phyloP scores from a whole-genome alignment of 2,329 filamentous ascomycete species.

The Colletotrichum somersetense region DNA sequence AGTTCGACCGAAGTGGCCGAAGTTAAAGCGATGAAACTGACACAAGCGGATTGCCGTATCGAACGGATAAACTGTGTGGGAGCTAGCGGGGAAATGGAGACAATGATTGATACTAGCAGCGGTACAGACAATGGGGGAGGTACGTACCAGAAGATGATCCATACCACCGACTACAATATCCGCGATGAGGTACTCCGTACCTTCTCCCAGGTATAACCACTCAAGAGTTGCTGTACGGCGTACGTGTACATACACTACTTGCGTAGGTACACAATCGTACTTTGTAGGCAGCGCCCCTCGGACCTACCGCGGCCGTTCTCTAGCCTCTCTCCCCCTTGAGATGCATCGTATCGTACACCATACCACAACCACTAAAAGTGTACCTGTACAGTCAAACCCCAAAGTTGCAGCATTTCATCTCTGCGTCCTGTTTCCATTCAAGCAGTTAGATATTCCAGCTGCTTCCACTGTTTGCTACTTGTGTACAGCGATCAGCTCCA shows the following conservation, averaged over 20 bases:
- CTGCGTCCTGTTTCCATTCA: slow-evolving; percentile 1
- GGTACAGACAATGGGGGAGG: neutral
- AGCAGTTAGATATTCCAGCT: slow-evolving; percentile 13
- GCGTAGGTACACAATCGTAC: too few relatives aligned
- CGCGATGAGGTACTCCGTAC: neutral
- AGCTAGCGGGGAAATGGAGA: slow-evolving; percentile 22
- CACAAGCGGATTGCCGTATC: slow-evolving; percentile 14
- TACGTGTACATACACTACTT: neutral
- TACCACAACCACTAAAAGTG: neutral
- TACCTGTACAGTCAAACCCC: neutral
- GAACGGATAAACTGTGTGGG: slow-evolving; percentile 10
- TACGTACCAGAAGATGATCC: neutral
- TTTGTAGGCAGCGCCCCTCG: slow-evolving; percentile 9
- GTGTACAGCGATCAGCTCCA: neutral
- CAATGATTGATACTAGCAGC: slow-evolving; percentile 4
- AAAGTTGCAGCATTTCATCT: neutral
- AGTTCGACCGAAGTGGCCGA: slow-evolving; percentile 38
- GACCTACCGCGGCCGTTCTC: slow-evolving; percentile 37
- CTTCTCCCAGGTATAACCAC: neutral
- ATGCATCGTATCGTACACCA: neutral
- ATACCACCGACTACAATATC: neutral
- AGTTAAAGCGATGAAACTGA: slow-evolving; percentile 34
- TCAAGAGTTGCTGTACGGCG: slow-evolving; percentile 2
- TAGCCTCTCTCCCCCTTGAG: neutral
- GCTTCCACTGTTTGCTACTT: slow-evolving; percentile 6